Evolutionary conservation across 495 filamentous ascomycete genomes (phyloP).

Genomic region (Poronia punctata): DNA sequence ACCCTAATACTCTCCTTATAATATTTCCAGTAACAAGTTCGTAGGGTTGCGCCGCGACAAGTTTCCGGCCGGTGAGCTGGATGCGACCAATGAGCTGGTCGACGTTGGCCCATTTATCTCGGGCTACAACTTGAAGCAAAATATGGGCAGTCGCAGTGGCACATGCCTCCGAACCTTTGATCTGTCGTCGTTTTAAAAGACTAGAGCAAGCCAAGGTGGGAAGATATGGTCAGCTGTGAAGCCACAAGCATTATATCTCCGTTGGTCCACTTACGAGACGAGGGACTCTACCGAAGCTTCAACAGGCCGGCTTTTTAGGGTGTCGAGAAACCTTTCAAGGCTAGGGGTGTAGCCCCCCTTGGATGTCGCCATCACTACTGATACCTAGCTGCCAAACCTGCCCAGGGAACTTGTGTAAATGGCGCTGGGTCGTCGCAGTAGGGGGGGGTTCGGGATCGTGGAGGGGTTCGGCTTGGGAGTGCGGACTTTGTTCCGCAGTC

Average conservation of each 20-base stretch:
- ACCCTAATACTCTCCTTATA: slow-evolving; percentile 77
- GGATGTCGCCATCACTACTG: slow-evolving; percentile 32
- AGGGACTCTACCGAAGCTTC: slow-evolving; percentile 76
- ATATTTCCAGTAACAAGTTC: slow-evolving; percentile 93
- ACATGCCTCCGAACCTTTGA: slow-evolving; percentile 77
- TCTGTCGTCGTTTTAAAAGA: slow-evolving; percentile 83
- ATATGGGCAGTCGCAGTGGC: slow-evolving; percentile 86
- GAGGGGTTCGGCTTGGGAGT: too few species aligned
- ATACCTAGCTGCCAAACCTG: background rate
- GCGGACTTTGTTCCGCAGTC: too few species aligned
- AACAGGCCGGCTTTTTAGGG: slow-evolving; percentile 60
- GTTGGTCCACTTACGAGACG: slow-evolving; percentile 61
- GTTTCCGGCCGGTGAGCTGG: slow-evolving; percentile 62
- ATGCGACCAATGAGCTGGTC: slow-evolving; percentile 70
- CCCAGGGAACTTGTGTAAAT: background rate
- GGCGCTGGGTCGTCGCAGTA: too few species aligned
- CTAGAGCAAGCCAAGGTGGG: slow-evolving; percentile 36
- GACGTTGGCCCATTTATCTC: slow-evolving; percentile 63
- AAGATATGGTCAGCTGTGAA: background rate
- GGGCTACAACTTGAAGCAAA: slow-evolving; percentile 73
- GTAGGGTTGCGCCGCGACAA: slow-evolving; percentile 74
- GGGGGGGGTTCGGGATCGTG: too few species aligned
- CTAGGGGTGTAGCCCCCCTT: slow-evolving; percentile 53
- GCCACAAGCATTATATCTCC: slow-evolving; percentile 1
- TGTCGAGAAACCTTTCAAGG: slow-evolving; percentile 68